Base-by-base conservation (phyloP, 1,139 yeast species). In the Candida frijolesensis region DNA sequence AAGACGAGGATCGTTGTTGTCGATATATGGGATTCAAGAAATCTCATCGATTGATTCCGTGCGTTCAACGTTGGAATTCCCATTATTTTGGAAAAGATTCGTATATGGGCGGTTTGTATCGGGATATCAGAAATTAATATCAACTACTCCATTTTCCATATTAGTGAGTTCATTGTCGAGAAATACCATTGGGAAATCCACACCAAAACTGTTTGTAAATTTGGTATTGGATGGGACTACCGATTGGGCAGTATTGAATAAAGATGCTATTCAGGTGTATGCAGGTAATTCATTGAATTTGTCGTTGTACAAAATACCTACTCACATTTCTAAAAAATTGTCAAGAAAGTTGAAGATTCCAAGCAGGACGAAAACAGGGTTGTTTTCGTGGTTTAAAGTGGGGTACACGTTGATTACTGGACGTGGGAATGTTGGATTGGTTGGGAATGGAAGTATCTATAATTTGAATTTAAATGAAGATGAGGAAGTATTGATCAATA, bases 241-340 rank as follows among this genome's bases (percentile, higher is more conserved):
- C 25, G 89, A 84, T 57, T 84, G 88, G 87, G 86, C 86, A 0
- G 53, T 84, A 3, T 67, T 84, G 44, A 70, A 78, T 42, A 66
- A 71, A 3, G 61, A 69, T 11, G 74, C 83, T 0, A 62, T 84
- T 27, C 82, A 80, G 47, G 79, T 75, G 0, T 82, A 74, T 55
- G 65, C 79, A 2, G 89, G 89, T 0, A 70, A 75, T 33, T 74
- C 84, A 1, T 65, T 84, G 44, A 60, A 65, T 14, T 61, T 82
- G 2, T 63, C 66, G 1, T 64, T 72, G 48, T 65, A 64, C 40
- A 53, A 61, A 29, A 52, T 73, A n/a, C 88, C 88, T 3, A 60
- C 60, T 27, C 62, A 57, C 2, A 67, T 81, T 6, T 69, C 79
- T 27, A 64, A 66, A 49, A 61, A 64, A 30, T 62, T 79, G 44